Conservation (phyloP, 2,329 filamentous ascomycete genomes). For the Pseudocercospora eumusae region DNA sequence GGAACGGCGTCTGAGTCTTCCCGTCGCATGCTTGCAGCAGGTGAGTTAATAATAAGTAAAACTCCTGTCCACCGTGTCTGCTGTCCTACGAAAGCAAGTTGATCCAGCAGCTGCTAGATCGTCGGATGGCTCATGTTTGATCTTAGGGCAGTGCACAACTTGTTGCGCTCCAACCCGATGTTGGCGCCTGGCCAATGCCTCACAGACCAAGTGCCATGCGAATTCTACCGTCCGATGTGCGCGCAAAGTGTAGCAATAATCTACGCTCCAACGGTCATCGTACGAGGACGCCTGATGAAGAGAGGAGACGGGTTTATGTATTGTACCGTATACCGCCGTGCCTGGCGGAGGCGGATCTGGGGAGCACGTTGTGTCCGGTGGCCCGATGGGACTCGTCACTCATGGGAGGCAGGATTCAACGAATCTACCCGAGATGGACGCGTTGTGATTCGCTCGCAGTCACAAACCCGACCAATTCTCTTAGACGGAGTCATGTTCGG, state of each 20-base stretch:
- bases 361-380: conserved; percentile 7
- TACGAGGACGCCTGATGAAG: conserved; percentile 4
- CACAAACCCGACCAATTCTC: neutral
- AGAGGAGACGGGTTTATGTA: conserved; percentile 6
- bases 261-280: neutral
- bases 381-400: too few species aligned
- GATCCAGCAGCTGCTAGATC: neutral
- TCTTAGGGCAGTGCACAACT: conserved; percentile 4
- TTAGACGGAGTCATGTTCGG: conserved; percentile 7
- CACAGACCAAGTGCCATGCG: neutral
- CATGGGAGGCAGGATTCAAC: neutral
- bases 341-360: conserved; percentile 7
- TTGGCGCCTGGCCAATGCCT: conserved; percentile 3
- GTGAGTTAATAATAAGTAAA: too few species aligned
- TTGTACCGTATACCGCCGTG: neutral
- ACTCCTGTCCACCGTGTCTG: neutral
- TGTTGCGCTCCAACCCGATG: conserved; percentile 3
- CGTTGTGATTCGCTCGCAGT: neutral
- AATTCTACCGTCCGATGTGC: conserved; percentile 1
- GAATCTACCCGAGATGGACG: neutral
- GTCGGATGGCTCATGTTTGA: neutral
- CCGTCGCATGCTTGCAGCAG: conserved; percentile 4
- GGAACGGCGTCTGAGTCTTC: neutral
- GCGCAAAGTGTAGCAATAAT: neutral
- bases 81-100: neutral